Base-by-base conservation (phyloP, 148 eudicot species). In the Silene conica region DNA sequence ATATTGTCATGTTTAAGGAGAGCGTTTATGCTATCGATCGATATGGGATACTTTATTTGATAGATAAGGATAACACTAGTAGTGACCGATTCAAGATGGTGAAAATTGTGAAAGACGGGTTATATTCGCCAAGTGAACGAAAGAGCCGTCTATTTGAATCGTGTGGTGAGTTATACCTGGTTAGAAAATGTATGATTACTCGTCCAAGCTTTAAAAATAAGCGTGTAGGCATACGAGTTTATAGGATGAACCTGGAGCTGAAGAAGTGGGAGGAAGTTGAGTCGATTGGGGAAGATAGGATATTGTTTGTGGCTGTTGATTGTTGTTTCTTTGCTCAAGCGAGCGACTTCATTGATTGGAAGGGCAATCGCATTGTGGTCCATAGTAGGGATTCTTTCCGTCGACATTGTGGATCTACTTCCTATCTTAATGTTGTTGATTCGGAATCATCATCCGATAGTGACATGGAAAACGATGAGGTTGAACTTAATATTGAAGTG, bases 291-390 rank as follows among this genome's bases (percentile, higher is more conserved):
- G 31, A 21, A 18, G 52, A 66, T 19, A 64, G 52, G 54, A 66
- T 74, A 48, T 16, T 74, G 63, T 38, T 75, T 66, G 72, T 75
- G 13, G 41, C 64, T 56, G 20, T 14, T 66, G 65, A 67, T 38
- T 21, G 72, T 1, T 75, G 72, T 28, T 75, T 67, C 62, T 66
- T 56, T 34, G 56, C 54, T 6, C 5, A 4, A 1, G 31, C 48
- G 2, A 21, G 56, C 9, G 41, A 75, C 8, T 31, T 67, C 19
- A 71, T 50, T 6, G 71, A 63, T 9, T 66, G 63, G 46, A 52
- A 16, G 18, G 77, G 77, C 23, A 74, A 72, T 45, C 21, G 56
- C n/a, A 60, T 72, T 38, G 54, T 72, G 13, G 43, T 59, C 14
- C 20, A 8, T 72, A 5, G 66, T 18, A 65, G 38, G 1, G 19